Conservation (phyloP, 2,329 filamentous ascomycete genomes). For the Aplosporella prunicola region DNA sequence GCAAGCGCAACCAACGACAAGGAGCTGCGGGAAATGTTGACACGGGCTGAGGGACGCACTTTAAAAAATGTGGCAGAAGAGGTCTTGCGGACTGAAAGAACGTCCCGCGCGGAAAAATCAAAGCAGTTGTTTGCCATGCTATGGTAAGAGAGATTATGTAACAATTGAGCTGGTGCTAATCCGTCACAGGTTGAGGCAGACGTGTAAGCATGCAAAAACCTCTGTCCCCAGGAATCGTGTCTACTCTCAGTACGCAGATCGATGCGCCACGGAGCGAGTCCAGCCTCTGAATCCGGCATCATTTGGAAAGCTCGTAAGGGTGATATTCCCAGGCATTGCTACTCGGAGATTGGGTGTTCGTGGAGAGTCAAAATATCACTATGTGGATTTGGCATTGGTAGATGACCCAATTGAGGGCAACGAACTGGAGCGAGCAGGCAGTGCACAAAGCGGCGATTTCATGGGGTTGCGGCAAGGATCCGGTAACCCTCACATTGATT, state of each 20-base stretch:
- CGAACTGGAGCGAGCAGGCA: constrained; percentile 8
- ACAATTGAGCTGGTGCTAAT: constrained; percentile 24
- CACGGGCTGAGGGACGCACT: constrained; percentile 56
- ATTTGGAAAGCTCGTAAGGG: constrained; percentile 92
- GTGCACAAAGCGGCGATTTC: constrained; percentile 10
- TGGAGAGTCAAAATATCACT: constrained; percentile 98
- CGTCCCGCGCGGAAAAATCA: constrained; percentile 71
- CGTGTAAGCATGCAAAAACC: constrained; percentile 64
- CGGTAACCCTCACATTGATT: constrained; percentile 23
- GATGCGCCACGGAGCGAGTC: constrained; percentile 86
- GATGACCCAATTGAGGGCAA: constrained; percentile 28
- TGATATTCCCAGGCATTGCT: constrained; percentile 91
- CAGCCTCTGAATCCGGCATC: constrained; percentile 94
- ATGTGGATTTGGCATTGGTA: constrained; percentile 48
- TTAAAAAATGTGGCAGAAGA: constrained; percentile 66
- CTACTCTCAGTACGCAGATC: constrained; percentile 88
- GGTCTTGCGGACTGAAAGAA: constrained; percentile 68
- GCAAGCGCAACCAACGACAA: constrained; percentile 72
- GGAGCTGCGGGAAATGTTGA: constrained; percentile 67
- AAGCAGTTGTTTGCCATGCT: constrained; percentile 84
- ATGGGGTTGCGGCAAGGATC: constrained; percentile 22
- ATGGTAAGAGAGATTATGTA: constrained; percentile 61
- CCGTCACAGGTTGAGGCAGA: constrained; percentile 55
- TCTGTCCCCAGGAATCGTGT: constrained; percentile 89
- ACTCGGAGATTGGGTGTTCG: constrained; percentile 85